phyloP scores from a whole-genome alignment of 768 basidiomycete species.

The Agrocybe pediades region DNA sequence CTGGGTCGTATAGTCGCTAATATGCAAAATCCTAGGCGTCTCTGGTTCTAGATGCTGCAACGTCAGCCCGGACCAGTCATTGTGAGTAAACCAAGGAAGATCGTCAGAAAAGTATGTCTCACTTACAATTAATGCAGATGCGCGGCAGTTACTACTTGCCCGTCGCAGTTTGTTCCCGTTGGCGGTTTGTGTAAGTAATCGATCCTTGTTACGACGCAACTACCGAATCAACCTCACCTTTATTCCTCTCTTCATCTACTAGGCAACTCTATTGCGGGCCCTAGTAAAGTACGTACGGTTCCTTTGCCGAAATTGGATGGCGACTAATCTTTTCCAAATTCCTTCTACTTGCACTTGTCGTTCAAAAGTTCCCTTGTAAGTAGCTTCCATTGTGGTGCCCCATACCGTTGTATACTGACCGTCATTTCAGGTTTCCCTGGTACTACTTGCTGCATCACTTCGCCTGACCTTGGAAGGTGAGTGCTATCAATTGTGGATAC shows the following conservation, averaged over 20 bases:
- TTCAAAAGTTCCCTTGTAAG: conserved; percentile 4
- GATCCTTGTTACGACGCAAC: background rate
- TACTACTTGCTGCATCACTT: conserved; percentile 22
- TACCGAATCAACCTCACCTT: background rate
- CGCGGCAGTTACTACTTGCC: background rate
- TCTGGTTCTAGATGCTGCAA: background rate
- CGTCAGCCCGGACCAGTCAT: background rate
- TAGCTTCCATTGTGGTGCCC: background rate
- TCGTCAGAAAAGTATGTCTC: too few relatives aligned
- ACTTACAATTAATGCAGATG: background rate
- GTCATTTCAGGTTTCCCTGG: conserved; percentile 19
- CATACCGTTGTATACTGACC: background rate
- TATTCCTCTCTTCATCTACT: background rate
- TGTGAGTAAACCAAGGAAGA: background rate
- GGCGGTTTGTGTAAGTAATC: background rate
- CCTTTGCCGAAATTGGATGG: background rate
- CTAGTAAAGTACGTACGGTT: background rate
- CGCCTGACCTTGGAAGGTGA: conserved; percentile 22
- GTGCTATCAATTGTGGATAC: background rate
- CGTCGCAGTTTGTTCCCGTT: background rate
- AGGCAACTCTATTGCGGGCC: background rate
- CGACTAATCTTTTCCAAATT: background rate
- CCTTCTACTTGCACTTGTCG: background rate
- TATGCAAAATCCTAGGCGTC: background rate
- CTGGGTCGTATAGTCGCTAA: too few relatives aligned